Percentiles rank a stretch among this genome's conserved stretches.
These are phyloP conservation scores for Bassia scoparia DNA, from an alignment of 148 eudicot genomes.

Conservation along the genomic window DNA sequence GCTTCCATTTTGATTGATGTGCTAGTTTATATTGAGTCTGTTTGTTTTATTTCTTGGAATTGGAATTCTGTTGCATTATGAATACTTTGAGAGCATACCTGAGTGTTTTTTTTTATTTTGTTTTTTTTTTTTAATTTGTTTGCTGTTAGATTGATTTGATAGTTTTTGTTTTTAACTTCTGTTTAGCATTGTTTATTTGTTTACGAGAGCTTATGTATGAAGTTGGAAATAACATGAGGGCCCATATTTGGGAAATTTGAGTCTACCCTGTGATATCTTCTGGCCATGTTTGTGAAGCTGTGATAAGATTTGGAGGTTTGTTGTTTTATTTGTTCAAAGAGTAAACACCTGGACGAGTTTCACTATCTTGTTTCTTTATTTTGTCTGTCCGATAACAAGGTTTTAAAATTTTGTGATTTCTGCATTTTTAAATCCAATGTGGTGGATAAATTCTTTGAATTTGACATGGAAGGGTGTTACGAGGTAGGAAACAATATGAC, in stretches of 20 bases:
- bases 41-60: background rate
- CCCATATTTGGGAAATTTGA: background rate
- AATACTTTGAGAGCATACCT: background rate
- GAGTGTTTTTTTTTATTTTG: background rate
- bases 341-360: no score
- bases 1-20: background rate
- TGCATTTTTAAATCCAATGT: no score
- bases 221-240: background rate
- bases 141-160: background rate
- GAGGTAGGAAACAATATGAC: background rate
- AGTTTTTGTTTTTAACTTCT: background rate
- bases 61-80: background rate
- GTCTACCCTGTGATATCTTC: background rate
- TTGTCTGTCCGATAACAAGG: background rate
- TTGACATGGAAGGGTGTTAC: background rate
- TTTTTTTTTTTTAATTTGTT: background rate
- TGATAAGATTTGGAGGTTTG: no score
- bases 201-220: background rate
- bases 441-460: background rate
- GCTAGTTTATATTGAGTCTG: background rate
- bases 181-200: no score
- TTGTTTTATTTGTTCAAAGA: no score
- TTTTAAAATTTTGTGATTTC: background rate
- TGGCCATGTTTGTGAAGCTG: no score
- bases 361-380: no score